Percentiles rank a stretch among this genome's conserved stretches.
These are phyloP conservation scores for Yamadazyma atlantica DNA, from an alignment of 1,139 yeast species.

Conservation along the genomic window DNA sequence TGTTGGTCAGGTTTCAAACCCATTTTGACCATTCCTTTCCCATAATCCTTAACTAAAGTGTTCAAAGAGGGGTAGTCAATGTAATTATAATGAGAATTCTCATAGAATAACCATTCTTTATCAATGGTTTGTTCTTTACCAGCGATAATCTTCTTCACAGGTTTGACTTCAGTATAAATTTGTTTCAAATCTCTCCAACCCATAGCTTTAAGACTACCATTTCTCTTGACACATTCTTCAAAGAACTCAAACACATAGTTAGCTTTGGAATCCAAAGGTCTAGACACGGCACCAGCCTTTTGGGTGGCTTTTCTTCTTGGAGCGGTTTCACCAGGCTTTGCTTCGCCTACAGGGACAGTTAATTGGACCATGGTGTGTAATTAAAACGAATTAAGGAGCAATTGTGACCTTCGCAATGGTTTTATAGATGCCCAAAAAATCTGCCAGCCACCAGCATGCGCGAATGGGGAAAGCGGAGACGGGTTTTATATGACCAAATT, in stretches of 20 bases:
- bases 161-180: conserved; percentile 72
- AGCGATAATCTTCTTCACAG: conserved; percentile 70
- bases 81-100: conserved; percentile 69
- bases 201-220: conserved; percentile 57
- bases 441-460: background rate
- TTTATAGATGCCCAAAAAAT: background rate
- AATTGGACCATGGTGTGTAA: conserved; percentile 22
- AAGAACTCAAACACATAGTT: conserved; percentile 71
- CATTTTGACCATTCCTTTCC: conserved; percentile 71
- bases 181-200: conserved; percentile 81
- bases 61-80: conserved; percentile 62
- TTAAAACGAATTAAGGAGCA: background rate
- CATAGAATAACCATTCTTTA: conserved; percentile 87
- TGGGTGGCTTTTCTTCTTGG: conserved; percentile 76
- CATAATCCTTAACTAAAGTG: conserved; percentile 51
- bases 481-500: too few relatives aligned
- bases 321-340: conserved; percentile 84
- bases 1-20: conserved; percentile 69
- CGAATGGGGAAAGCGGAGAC: conserved; percentile 1
- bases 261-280: conserved; percentile 61
- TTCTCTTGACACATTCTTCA: conserved; percentile 59
- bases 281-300: conserved; percentile 52
- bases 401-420: background rate
- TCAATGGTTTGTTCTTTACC: conserved; percentile 72
- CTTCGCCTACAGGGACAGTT: conserved; percentile 76